phyloP scores from a whole-genome alignment of 2,329 filamentous ascomycete species.

The Penicillium sp. region DNA sequence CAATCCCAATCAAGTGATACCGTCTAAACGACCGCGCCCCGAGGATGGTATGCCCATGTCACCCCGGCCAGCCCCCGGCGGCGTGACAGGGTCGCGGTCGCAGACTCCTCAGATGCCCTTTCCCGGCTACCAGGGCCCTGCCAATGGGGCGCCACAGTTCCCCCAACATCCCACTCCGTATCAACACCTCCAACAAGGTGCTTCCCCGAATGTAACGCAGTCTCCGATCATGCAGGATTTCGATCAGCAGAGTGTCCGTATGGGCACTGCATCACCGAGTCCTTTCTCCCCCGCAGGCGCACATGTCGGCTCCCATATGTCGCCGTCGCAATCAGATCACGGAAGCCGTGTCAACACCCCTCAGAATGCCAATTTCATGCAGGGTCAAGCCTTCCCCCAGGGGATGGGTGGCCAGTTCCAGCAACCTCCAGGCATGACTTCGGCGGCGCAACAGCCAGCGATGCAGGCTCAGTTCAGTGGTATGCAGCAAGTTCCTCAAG shows the following conservation, averaged over 20 bases:
- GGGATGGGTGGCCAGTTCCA: conserved; percentile 45
- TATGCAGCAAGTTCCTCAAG: conserved; percentile 43
- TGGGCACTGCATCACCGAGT: conserved; percentile 89
- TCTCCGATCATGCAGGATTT: conserved; percentile 86
- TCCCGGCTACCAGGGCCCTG: conserved; percentile 65
- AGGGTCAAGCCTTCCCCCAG: conserved; percentile 43
- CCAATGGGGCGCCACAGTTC: conserved; percentile 61
- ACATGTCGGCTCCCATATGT: conserved; percentile 69
- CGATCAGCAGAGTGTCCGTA: conserved; percentile 65
- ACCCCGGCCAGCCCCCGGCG: conserved; percentile 70
- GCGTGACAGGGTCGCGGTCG: conserved; percentile 78
- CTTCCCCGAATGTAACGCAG: conserved; percentile 79
- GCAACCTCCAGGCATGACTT: conserved; percentile 39
- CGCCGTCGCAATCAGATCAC: conserved; percentile 73
- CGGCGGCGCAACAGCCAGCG: conserved; percentile 39
- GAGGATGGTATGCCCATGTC: conserved; percentile 84
- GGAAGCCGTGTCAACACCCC: conserved; percentile 64
- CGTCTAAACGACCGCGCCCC: conserved; percentile 80
- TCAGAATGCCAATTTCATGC: conserved; percentile 69
- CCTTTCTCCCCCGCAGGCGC: conserved; percentile 77
- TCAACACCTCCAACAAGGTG: conserved; percentile 76
- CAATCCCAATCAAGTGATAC: conserved; percentile 77
- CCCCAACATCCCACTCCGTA: conserved; percentile 65
- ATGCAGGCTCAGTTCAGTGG: conserved; percentile 52
- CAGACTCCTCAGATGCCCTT: conserved; percentile 81